Evolutionary conservation across 352 stramenopile genomes (phyloP), one percentile per base, ranked within the genome.

Genomic region (Globisporangium carolinianum): DNA sequence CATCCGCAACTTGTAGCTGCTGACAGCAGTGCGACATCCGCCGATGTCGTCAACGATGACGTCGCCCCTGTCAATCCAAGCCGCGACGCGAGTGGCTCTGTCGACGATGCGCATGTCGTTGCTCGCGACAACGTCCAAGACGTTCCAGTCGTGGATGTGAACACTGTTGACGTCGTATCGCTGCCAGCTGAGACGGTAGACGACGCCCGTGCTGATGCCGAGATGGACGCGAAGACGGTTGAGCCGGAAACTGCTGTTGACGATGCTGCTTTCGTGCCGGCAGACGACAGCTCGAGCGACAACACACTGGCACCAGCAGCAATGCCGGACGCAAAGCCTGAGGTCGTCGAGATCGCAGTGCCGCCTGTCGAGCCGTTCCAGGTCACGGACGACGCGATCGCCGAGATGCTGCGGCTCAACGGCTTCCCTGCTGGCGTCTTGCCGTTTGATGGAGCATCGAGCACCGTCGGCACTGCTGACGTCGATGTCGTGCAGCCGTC

Each of bases 361-460:
- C 50, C 51, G 15, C 36, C 57, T 24, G 51, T 46, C 41, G 36
- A 62, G 38, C 51, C 24, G 37, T 48, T 56, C 17, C 37, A 52
- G 15, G 42, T 39, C n/a, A 7, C 37, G 10, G 36, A 58, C n/a
- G 37, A 41, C n/a, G n/a, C 54, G 36, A 57, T 62, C 41, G 57
- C 51, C 3, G 47, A 62, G 17, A 50, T 62, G 37, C 36, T 62
- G 38, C 57, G 36, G 15, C 50, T 62, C 17, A 53, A 58, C 11
- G 47, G 55, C 5, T 36, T 60, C 17, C 47, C 55, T 8, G 15
- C 18, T n/a, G 42, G 47, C 24, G 55, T 37, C 15, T 48, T 36
- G 17, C 37, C 50, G 9, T 47, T 45, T 11, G 51, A 62, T 12
- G 14, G 12, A 32, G 12, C 46, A 36, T 39, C 35, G 1, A 43